Conservation (phyloP, 1,284 basidiomycete species). For the Rhodotorula sp. region DNA sequence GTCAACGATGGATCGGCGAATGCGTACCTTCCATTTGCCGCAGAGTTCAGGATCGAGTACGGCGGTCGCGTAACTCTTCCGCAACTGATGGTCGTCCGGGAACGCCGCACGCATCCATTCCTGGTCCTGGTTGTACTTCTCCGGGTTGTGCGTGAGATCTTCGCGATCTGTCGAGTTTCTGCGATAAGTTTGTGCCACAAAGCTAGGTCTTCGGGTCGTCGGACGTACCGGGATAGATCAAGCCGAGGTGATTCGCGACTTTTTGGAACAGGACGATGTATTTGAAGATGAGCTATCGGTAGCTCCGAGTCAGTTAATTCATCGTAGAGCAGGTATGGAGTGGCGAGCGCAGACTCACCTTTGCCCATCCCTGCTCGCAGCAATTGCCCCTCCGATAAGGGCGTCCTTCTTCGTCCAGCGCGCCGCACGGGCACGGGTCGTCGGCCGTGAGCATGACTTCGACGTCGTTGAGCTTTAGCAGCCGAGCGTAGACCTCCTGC, state of each 20-base stretch:
- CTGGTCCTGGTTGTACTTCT: conserved; percentile 45
- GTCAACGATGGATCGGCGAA: not conserved
- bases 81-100: conserved; percentile 43
- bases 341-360: conserved; percentile 2
- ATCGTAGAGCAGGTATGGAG: no score
- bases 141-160: conserved; percentile 50
- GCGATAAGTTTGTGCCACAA: not conserved
- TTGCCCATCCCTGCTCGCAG: conserved; percentile 42
- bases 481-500: conserved; percentile 64
- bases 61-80: conserved; percentile 36
- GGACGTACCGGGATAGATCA: conserved; percentile 68
- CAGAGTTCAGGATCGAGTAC: conserved; percentile 57
- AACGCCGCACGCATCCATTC: conserved; percentile 45
- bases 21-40: conserved; percentile 75
- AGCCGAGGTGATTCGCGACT: conserved; percentile 75
- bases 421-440: conserved; percentile 69
- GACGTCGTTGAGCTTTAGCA: conserved; percentile 62
- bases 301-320: not conserved
- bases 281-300: conserved; percentile 26
- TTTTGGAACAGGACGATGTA: conserved; percentile 76
- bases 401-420: conserved; percentile 48
- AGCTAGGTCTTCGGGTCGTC: no score
- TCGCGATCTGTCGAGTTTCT: conserved; percentile 53
- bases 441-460: conserved; percentile 66
- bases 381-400: conserved; percentile 44